A percentile compares a stretch with the other conserved stretches of the same genome.
phyloP scores from a whole-genome alignment of 257 asterid genomes.

The Petunia secreta region DNA sequence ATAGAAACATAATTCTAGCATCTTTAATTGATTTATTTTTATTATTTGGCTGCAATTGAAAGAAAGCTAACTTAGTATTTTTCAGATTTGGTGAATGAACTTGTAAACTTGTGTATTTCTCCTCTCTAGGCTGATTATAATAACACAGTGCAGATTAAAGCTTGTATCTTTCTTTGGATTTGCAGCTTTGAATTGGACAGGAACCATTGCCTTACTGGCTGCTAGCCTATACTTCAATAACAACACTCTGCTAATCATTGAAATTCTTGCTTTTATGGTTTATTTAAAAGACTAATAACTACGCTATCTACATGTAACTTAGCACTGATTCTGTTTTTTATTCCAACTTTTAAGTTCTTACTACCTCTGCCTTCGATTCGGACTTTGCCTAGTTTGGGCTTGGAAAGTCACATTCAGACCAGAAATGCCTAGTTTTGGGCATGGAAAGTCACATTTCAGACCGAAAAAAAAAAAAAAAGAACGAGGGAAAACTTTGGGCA shows the following conservation, averaged over 20 bases:
- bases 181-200: too few species aligned
- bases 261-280: too few species aligned
- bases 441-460: neutral
- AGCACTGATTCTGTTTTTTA: too few species aligned
- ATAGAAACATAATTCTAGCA: slow-evolving; percentile 4
- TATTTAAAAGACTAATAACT: too few species aligned
- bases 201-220: too few species aligned
- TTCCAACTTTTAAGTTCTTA: neutral
- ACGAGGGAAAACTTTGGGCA: neutral
- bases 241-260: too few species aligned
- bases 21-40: neutral
- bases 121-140: neutral
- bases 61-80: neutral
- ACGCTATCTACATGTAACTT: too few species aligned
- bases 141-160: neutral
- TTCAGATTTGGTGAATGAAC: neutral
- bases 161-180: too few species aligned
- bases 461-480: neutral
- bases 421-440: neutral
- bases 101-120: slow-evolving; percentile 13
- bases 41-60: neutral
- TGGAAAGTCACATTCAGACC: neutral
- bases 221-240: too few species aligned
- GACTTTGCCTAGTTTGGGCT: neutral
- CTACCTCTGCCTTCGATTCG: neutral